Percentiles rank a stretch among this genome's conserved stretches.
Conservation (phyloP, 2,329 filamentous ascomycete species). For the Epichloe sibirici region DNA sequence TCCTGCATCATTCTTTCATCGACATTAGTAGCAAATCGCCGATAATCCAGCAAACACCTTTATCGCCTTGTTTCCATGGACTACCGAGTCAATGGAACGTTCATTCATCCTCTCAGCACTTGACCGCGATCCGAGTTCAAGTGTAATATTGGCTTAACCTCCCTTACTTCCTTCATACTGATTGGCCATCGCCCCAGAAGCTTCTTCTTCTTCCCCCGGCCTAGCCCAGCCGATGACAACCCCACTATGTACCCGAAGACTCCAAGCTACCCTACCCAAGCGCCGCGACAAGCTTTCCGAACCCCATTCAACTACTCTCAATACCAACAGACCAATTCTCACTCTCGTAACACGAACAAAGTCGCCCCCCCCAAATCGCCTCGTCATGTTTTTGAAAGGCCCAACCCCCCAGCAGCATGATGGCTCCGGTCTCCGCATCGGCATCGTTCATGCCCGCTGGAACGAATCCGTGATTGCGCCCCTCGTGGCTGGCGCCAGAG, state of each 20-base stretch:
- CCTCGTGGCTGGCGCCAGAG: constrained; percentile 68
- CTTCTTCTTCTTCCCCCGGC: not conserved
- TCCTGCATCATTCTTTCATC: not conserved
- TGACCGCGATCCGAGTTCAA: no score
- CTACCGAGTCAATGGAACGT: not conserved
- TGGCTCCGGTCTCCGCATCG: constrained; percentile 70
- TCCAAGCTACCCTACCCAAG: no score
- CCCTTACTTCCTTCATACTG: not conserved
- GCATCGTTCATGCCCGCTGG: constrained; percentile 94
- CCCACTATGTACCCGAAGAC: not conserved
- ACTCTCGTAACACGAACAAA: not conserved
- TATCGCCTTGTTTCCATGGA: no score
- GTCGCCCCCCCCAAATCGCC: not conserved
- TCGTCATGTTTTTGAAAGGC: constrained; percentile 38
- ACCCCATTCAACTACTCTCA: not conserved
- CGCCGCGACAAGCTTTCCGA: no score
- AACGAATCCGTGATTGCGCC: constrained; percentile 80
- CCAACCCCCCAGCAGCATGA: constrained; percentile 47
- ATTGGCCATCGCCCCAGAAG: not conserved
- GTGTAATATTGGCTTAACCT: no score
- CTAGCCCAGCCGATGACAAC: not conserved
- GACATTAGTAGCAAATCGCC: not conserved
- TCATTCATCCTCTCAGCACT: not conserved
- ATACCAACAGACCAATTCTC: not conserved
- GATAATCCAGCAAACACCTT: no score